A percentile compares a stretch with the other conserved stretches of the same genome.
phyloP scores from a whole-genome alignment of 2,329 filamentous ascomycete species.

The Falciphora oryzae region DNA sequence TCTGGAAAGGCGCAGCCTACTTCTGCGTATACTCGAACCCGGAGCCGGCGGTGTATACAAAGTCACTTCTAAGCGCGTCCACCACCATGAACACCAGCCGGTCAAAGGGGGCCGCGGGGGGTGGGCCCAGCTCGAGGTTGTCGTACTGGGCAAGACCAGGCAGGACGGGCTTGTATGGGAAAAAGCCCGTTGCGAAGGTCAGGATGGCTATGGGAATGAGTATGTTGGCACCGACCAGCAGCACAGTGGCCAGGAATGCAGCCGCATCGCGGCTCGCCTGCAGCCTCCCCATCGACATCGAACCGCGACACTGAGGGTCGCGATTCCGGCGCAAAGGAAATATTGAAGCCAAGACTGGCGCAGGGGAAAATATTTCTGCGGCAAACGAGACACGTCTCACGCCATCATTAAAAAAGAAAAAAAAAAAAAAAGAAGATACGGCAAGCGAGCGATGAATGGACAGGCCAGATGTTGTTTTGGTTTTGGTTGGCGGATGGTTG shows the following conservation, averaged over 20 bases:
- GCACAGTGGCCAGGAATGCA: constrained; percentile 24
- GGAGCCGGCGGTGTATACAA: constrained; percentile 76
- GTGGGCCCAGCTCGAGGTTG: constrained; percentile 42
- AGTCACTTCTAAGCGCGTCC: constrained; percentile 90
- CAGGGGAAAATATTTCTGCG: too few relatives aligned
- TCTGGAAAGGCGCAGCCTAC: constrained; percentile 39
- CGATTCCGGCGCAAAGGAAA: background rate
- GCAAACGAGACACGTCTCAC: background rate
- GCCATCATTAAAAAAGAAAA: background rate
- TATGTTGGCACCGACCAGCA: constrained; percentile 65
- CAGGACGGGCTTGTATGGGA: constrained; percentile 93
- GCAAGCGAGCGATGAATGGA: background rate
- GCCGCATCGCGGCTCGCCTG: background rate
- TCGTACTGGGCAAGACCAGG: constrained; percentile 73
- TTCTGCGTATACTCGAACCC: constrained; percentile 85
- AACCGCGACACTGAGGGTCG: background rate
- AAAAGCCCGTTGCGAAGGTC: constrained; percentile 85
- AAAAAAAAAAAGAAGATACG: background rate
- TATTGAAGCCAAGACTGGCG: background rate
- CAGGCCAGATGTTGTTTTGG: background rate
- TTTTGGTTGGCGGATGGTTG: background rate
- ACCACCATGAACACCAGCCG: constrained; percentile 96
- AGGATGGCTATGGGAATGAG: constrained; percentile 69
- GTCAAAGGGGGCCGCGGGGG: constrained; percentile 70
- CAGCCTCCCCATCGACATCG: background rate